These are phyloP conservation scores for Zea luxurians DNA, from an alignment of 176 grass and related monocot genomes.

Conservation along the genomic window DNA sequence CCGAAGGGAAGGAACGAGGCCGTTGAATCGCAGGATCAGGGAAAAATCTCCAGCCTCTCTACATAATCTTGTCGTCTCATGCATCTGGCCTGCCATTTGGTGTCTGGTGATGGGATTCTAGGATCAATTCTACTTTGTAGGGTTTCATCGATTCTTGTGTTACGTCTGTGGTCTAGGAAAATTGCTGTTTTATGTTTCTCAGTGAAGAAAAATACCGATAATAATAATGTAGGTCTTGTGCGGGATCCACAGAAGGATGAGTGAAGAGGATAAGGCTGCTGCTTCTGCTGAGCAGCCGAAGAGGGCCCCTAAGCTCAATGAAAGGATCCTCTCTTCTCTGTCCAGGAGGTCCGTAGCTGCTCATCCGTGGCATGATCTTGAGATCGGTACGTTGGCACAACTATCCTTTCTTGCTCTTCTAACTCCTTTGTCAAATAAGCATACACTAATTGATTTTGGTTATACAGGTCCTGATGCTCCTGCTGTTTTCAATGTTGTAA, in stretches of 20 bases:
- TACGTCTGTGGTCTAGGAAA: background rate
- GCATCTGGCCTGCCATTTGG: background rate
- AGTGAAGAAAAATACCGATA: background rate
- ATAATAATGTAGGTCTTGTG: background rate
- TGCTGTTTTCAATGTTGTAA: conserved; percentile 79
- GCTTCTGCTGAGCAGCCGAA: conserved; percentile 29
- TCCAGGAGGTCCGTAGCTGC: conserved; percentile 87
- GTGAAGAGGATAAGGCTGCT: conserved; percentile 34
- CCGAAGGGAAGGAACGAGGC: background rate
- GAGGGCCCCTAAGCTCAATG: conserved; percentile 66
- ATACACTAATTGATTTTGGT: conserved; percentile 10
- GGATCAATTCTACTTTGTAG: background rate
- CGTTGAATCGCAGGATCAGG: background rate
- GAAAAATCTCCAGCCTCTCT: background rate
- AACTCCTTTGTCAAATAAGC: background rate
- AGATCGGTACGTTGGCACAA: conserved; percentile 51
- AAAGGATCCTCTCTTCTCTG: conserved; percentile 88
- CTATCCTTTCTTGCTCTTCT: background rate
- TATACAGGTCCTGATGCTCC: conserved; percentile 66
- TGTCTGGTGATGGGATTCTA: background rate
- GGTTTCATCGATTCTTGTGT: background rate
- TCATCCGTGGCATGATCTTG: conserved; percentile 94
- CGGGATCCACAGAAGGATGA: conserved; percentile 39
- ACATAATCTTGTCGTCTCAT: background rate
- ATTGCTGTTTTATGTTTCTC: background rate